Conservation (phyloP, 176 grass and related monocot genomes). For the Microstegium vimineum region DNA sequence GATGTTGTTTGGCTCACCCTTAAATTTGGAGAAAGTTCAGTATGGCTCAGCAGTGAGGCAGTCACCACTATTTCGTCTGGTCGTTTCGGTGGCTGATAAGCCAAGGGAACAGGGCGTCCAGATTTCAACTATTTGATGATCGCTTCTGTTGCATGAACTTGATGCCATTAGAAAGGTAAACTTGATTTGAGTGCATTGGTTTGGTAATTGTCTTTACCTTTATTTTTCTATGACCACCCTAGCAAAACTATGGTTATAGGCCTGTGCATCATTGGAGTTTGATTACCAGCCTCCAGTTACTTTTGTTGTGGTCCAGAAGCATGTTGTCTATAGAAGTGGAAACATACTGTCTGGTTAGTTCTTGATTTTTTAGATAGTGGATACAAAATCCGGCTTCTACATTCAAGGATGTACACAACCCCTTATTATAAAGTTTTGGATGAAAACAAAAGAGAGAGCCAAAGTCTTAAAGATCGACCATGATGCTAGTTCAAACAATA, state of each 20-base stretch:
- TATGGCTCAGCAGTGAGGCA: neutral
- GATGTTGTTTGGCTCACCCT: neutral
- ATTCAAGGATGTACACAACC: too few species aligned
- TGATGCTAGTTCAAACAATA: too few species aligned
- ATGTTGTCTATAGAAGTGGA: conserved; percentile 54
- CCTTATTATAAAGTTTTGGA: too few species aligned
- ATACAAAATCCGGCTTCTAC: too few species aligned
- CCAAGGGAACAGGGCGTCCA: too few species aligned
- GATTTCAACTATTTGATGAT: too few species aligned
- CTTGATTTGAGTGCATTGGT: neutral
- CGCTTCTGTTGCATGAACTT: conserved; percentile 57
- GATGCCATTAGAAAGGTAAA: conserved; percentile 63
- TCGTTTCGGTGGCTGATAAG: too few species aligned
- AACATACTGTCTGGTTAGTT: conserved; percentile 65
- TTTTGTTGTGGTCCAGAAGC: conserved; percentile 84
- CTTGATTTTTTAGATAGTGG: too few species aligned
- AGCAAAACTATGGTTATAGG: conserved; percentile 41
- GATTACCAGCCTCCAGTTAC: conserved; percentile 48
- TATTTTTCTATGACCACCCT: neutral
- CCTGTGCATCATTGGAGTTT: conserved; percentile 42
- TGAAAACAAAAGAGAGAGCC: too few species aligned
- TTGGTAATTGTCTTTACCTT: neutral
- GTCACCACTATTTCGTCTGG: neutral
- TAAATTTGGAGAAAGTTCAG: neutral
- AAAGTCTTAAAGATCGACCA: too few species aligned